phyloP scores from a whole-genome alignment of 1,284 basidiomycete genomes.

The Hypsizygus ulmarius region DNA sequence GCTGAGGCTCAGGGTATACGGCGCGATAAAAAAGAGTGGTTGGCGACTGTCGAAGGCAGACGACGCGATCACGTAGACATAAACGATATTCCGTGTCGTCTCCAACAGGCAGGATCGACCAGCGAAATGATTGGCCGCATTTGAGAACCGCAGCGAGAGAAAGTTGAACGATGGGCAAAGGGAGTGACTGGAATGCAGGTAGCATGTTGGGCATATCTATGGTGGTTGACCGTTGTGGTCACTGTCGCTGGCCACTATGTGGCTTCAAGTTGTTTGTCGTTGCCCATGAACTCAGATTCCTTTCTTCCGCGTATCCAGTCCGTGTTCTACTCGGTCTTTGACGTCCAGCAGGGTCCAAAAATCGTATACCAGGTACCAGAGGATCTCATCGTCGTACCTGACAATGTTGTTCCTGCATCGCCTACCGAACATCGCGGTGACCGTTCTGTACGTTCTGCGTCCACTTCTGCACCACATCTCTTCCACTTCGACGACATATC shows the following conservation, averaged over 20 bases:
- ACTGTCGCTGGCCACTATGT: background rate
- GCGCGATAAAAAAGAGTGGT: slow-evolving; percentile 72
- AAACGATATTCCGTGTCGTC: slow-evolving; percentile 61
- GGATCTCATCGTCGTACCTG: slow-evolving; percentile 61
- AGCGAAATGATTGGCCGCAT: slow-evolving; percentile 82
- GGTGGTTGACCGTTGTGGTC: background rate
- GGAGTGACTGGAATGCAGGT: slow-evolving; percentile 55
- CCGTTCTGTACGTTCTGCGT: slow-evolving; percentile 34
- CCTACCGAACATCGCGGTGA: slow-evolving; percentile 33
- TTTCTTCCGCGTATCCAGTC: slow-evolving; percentile 81
- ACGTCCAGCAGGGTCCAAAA: slow-evolving; percentile 78
- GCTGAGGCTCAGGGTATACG: slow-evolving; percentile 51
- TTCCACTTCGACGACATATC: slow-evolving; percentile 92
- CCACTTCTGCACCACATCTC: slow-evolving; percentile 49
- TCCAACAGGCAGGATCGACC: slow-evolving; percentile 47
- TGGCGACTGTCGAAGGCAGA: slow-evolving; percentile 76
- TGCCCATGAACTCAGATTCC: slow-evolving; percentile 40
- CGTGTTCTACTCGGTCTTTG: slow-evolving; percentile 87
- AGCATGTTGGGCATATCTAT: slow-evolving; percentile 26
- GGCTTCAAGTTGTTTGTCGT: background rate
- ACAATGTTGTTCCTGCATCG: slow-evolving; percentile 46
- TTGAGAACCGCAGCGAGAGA: slow-evolving; percentile 71
- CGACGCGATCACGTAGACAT: slow-evolving; percentile 75
- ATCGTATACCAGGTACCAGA: slow-evolving; percentile 91
- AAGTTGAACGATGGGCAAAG: slow-evolving; percentile 61